These are phyloP conservation scores for Omphalotus guepiniiformis DNA, from an alignment of 768 basidiomycete genomes.

Conservation along the genomic window DNA sequence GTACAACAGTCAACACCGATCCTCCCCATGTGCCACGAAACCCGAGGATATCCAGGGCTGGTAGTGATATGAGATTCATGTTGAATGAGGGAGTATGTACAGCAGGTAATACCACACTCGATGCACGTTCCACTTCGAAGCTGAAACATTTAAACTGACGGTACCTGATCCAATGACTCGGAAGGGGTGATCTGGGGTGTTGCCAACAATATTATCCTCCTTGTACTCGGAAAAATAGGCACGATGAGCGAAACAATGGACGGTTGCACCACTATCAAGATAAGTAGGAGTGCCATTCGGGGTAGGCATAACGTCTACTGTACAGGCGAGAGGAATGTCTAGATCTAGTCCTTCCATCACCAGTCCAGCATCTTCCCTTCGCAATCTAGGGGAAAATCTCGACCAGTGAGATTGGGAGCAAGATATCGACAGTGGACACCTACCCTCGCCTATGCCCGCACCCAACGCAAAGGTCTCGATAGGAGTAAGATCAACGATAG, in stretches of 20 bases:
- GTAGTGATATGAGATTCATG: neutral
- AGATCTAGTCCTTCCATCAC: neutral
- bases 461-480: too few relatives aligned
- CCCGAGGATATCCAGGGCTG: neutral
- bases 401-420: neutral
- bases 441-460: neutral
- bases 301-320: neutral
- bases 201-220: neutral
- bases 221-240: neutral
- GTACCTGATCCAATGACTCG: neutral
- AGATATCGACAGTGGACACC: neutral
- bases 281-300: neutral
- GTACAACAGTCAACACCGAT: neutral
- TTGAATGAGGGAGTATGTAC: neutral
- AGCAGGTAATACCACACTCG: neutral
- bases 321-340: neutral
- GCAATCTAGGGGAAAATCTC: neutral
- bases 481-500: neutral
- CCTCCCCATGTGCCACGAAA: neutral
- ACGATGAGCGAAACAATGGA: neutral
- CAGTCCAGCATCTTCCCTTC: neutral
- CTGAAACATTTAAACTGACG: neutral
- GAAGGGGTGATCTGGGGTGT: neutral
- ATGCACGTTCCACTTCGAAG: neutral
- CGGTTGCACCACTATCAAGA: neutral